These are phyloP conservation scores for Stephanodiscus triporus DNA, from an alignment of 108 stramenopile species.

Conservation along the genomic window DNA sequence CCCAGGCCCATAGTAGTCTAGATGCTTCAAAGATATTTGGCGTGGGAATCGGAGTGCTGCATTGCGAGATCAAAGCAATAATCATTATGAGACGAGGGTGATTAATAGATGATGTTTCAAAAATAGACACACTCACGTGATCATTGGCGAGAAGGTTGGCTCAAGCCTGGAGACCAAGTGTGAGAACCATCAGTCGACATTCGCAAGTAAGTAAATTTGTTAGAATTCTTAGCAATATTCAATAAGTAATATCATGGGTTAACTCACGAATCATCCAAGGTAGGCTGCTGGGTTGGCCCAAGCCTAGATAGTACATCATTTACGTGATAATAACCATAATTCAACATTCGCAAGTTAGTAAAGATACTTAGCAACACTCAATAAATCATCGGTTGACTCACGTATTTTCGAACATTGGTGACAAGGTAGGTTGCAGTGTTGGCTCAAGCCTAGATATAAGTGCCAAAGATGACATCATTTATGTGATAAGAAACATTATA, in stretches of 20 bases:
- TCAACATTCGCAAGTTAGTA: background rate
- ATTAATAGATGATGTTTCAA: conserved; percentile 28
- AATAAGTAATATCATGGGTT: background rate
- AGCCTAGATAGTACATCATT: background rate
- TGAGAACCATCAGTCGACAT: background rate
- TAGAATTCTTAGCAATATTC: background rate
- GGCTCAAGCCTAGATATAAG: background rate
- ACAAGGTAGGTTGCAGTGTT: background rate
- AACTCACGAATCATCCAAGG: background rate
- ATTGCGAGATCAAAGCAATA: conserved; percentile 32
- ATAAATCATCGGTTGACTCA: conserved; percentile 9
- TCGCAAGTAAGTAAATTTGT: background rate
- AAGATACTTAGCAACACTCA: background rate
- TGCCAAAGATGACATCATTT: no score
- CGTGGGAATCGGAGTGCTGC: conserved; percentile 13
- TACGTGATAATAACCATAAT: background rate
- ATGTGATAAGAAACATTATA: no score
- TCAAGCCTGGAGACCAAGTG: background rate
- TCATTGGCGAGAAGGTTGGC: background rate
- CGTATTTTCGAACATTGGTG: no score
- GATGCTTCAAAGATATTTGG: background rate
- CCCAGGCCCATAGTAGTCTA: conserved; percentile 26
- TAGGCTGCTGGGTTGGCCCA: background rate
- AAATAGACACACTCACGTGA: no score
- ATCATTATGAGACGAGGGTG: conserved; percentile 22